Base-by-base conservation (phyloP, 306 rosid species). In the Delonix regia region DNA sequence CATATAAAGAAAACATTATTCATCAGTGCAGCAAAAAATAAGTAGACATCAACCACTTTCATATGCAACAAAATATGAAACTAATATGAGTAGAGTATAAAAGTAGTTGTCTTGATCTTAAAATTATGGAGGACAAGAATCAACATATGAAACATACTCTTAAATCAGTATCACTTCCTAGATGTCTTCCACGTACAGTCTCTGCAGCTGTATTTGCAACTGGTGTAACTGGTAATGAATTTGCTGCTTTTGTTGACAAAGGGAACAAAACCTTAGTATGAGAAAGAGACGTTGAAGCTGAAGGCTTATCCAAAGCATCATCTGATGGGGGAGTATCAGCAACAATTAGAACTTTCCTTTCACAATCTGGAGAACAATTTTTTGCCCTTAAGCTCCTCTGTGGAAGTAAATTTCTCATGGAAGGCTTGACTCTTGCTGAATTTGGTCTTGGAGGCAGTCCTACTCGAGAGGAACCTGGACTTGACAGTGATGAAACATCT, bases 201-300 rank as follows among this genome's bases (percentile, higher is more conserved):
- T 82, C 85, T 6, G 66, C 66, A 64, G 67, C 86, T 34, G 85
- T 69, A 84, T 75, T 85, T 71, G 89, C 86, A 78, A 80, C 61
- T 11, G 98, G 97, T 77, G 97, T 90, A 70, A 86, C 92, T 8
- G 98, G 98, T 80, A 86, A 80, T 55, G 98, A 93, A 83, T 80
- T 86, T 27, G 87, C 71, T 25, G 81, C 80, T 79, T 93, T 90
- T 9, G 51, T 14, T 57, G 88, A 86, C 30, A 93, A 79, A 76
- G 92, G 59, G 59, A 85, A 86, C 60, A 89, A 56, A 71, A 87
- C 77, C 89, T 85, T 89, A 76, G 83, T 90, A 62, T 89, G 88
- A 22, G 97, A 93, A 76, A 83, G 88, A 3, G 97, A 88, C 84
- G 89, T 76, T 2, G 89, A 85, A 55, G 93, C 78, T 69, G 91